Evolutionary conservation across 306 rosid genomes (phyloP), one percentile per base, ranked within the genome.

Genomic region (Prunus dulcis): DNA sequence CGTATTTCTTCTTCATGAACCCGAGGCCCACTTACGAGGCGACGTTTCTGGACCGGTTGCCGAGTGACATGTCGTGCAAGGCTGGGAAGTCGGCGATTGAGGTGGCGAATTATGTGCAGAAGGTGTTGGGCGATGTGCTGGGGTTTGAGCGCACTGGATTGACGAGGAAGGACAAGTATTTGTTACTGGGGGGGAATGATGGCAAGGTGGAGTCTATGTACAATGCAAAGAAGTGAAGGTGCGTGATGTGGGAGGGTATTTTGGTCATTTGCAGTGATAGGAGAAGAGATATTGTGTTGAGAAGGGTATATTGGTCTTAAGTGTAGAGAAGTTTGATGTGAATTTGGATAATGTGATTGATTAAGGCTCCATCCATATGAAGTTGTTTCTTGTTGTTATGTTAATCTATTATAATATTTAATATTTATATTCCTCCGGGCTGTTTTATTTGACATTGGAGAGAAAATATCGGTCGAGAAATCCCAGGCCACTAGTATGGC

Each of bases 101-200:
- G 84, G 98, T 95, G 87, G 98, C 98, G 17, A 95, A 95, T 76
- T 87, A 92, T 27, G 98, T 95, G 82, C 98, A 95, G 91, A 92
- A 68, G 86, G 89, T 88, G 85, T 53, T 95, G 81, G 95, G 96
- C 6, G 90, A 87, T 74, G 89, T 85, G 57, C 86, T 93, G 22
- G 93, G 93, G 49, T 93, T 93, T 6, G 98, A 93, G 89, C 84
- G 93, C 72, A 93, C 98, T 3, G 84, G 92, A 6, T 85, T 93
- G 62, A 93, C 97, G 1, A 84, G 98, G 76, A 93, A 93, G 82
- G 98, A 93, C 55, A 93, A 93, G 84, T 93, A 91, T 41, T 2
- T 91, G 91, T 61, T 93, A 90, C 87, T 93, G 12, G 98, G 98
- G n/a, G 96, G 96, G 49, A 95, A 95, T 30, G 98, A 95, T 75